These are phyloP conservation scores for Linum tenue DNA, from an alignment of 345 rosid genomes.

Conservation along the genomic window DNA sequence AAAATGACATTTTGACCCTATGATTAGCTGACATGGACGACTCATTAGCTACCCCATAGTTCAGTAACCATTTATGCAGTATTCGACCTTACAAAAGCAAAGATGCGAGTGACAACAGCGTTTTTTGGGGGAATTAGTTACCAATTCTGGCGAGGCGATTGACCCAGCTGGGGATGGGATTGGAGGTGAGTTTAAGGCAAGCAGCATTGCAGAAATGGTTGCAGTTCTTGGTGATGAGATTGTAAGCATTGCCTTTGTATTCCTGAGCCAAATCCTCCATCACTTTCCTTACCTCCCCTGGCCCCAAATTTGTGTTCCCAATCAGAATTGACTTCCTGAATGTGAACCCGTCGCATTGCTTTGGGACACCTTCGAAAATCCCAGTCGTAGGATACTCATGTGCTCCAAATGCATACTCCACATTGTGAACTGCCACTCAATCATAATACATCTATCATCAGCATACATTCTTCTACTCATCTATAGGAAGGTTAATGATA, in stretches of 20 bases:
- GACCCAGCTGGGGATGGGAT: slow-evolving; percentile 90
- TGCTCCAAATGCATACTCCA: slow-evolving; percentile 95
- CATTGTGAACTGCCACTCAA: slow-evolving; percentile 63
- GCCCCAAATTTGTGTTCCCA: slow-evolving; percentile 71
- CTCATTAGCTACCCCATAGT: too few species aligned
- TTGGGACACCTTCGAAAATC: slow-evolving; percentile 88
- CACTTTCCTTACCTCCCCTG: slow-evolving; percentile 51
- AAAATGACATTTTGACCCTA: too few species aligned
- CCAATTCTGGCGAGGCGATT: slow-evolving; percentile 96
- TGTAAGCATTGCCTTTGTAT: slow-evolving; percentile 77
- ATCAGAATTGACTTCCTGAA: slow-evolving; percentile 79
- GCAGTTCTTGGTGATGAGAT: slow-evolving; percentile 87
- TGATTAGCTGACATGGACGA: too few species aligned
- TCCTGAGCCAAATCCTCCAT: slow-evolving; percentile 74
- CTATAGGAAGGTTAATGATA: too few species aligned
- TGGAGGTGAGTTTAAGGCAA: slow-evolving; percentile 64
- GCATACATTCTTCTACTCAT: too few species aligned
- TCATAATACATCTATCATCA: too few species aligned
- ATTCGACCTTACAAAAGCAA: not conserved
- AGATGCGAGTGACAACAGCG: not conserved
- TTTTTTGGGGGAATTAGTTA: slow-evolving; percentile 15
- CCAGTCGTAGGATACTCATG: slow-evolving; percentile 92
- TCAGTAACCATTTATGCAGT: not conserved
- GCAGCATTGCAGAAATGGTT: slow-evolving; percentile 95
- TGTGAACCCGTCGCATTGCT: slow-evolving; percentile 79